phyloP scores from a whole-genome alignment of 768 basidiomycete species.

The Pisolithus orientalis region DNA sequence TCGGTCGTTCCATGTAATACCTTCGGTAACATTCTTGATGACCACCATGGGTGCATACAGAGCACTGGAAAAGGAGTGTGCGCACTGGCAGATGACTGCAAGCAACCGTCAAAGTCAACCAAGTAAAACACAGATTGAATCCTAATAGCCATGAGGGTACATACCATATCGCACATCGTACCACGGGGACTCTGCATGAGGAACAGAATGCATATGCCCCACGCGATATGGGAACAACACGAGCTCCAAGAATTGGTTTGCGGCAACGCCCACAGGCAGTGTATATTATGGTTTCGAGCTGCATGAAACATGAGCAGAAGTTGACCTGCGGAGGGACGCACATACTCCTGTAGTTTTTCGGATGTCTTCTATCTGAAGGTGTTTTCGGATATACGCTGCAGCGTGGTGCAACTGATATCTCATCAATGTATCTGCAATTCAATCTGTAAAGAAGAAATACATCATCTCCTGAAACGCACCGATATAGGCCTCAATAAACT shows the following conservation, averaged over 20 bases:
- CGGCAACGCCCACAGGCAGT: constrained; percentile 64
- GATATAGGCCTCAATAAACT: constrained; percentile 67
- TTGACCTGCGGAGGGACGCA: neutral
- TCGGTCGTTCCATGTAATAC: constrained; percentile 57
- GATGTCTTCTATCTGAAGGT: constrained; percentile 45
- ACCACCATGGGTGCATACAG: constrained; percentile 74
- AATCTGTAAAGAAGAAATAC: neutral
- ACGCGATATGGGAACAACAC: constrained; percentile 26
- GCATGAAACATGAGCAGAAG: neutral
- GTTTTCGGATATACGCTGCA: constrained; percentile 74
- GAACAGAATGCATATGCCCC: constrained; percentile 52
- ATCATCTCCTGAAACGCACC: constrained; percentile 37
- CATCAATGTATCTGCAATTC: constrained; percentile 49
- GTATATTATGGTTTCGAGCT: constrained; percentile 72
- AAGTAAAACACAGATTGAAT: neutral
- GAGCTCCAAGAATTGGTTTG: constrained; percentile 46
- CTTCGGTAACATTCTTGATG: constrained; percentile 72
- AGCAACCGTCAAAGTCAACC: constrained; percentile 1
- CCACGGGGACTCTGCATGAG: constrained; percentile 44
- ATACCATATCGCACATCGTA: constrained; percentile 69
- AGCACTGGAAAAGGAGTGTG: constrained; percentile 64
- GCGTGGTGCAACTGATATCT: constrained; percentile 56
- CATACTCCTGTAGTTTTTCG: constrained; percentile 48
- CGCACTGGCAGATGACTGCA: constrained; percentile 71
- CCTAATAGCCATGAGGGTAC: constrained; percentile 14